A percentile compares a stretch with the other conserved stretches of the same genome.
These are phyloP conservation scores for Phytopythium chamaehyphon DNA, from an alignment of 352 stramenopile genomes.

Conservation along the genomic window DNA sequence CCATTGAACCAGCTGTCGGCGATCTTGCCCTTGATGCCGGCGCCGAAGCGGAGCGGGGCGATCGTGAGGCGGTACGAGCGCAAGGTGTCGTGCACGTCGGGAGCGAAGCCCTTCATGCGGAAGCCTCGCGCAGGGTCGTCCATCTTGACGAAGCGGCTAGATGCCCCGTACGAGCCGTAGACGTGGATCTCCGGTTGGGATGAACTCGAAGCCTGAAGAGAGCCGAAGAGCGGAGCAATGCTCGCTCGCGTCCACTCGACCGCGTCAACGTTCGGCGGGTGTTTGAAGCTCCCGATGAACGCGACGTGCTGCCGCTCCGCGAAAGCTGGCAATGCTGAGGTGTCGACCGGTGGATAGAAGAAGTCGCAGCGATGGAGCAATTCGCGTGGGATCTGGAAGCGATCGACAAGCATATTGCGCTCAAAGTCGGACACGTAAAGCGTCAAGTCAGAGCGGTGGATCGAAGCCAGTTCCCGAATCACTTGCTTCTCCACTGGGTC, in stretches of 20 bases:
- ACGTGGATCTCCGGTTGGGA: constrained; percentile 63
- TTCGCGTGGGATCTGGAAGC: constrained; percentile 54
- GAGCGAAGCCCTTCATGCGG: constrained; percentile 77
- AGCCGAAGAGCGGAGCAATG: constrained; percentile 77
- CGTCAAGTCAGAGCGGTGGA: constrained; percentile 74
- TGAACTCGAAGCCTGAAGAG: neutral
- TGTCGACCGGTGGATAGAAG: constrained; percentile 45
- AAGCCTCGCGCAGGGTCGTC: constrained; percentile 46
- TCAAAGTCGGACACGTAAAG: constrained; percentile 73
- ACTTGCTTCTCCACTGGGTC: constrained; percentile 61
- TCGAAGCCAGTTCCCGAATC: constrained; percentile 69
- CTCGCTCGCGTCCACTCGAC: constrained; percentile 65
- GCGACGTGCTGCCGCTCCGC: constrained; percentile 56
- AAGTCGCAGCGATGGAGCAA: constrained; percentile 60
- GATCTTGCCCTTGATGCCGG: constrained; percentile 95
- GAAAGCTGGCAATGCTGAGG: constrained; percentile 18
- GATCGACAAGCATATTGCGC: constrained; percentile 41
- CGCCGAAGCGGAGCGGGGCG: constrained; percentile 90
- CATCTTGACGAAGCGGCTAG: constrained; percentile 44
- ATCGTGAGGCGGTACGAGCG: constrained; percentile 72
- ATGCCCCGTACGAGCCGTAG: constrained; percentile 77
- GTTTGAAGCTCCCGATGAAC: constrained; percentile 92
- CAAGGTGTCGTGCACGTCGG: constrained; percentile 68
- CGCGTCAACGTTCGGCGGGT: constrained; percentile 90
- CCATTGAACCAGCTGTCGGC: constrained; percentile 90